phyloP scores from a whole-genome alignment of 1,139 yeast species.

The Blastobotrys aristatus region DNA sequence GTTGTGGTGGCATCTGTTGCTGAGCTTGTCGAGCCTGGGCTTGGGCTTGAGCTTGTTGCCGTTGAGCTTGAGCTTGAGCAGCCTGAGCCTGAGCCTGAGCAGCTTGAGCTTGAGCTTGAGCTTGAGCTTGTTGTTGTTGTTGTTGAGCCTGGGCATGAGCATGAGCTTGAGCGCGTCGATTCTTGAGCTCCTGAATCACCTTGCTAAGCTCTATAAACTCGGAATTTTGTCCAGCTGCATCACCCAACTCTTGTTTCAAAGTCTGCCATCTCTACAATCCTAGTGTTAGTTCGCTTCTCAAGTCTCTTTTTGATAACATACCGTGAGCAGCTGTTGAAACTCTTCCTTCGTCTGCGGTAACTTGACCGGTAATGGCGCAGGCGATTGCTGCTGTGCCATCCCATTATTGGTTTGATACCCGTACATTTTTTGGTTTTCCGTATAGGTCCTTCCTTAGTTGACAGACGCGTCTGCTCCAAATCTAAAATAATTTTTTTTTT shows the following conservation, averaged over 20 bases:
- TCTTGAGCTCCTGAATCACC: slow-evolving; percentile 29
- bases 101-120: slow-evolving; percentile 23
- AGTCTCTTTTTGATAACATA: too few species aligned
- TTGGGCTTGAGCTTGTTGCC: slow-evolving; percentile 19
- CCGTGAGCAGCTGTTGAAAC: slow-evolving; percentile 4
- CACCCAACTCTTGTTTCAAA: slow-evolving; percentile 32
- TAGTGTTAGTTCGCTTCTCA: slow-evolving; percentile 5
- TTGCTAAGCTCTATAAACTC: slow-evolving; percentile 34
- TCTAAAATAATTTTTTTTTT: too few species aligned
- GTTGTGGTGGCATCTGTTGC: slow-evolving; percentile 19
- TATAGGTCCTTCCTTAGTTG: too few species aligned
- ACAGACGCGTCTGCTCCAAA: not conserved
- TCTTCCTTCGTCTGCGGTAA: slow-evolving; percentile 6
- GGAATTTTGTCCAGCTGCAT: slow-evolving; percentile 35
- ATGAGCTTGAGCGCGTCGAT: slow-evolving; percentile 38
- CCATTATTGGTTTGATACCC: slow-evolving; percentile 1
- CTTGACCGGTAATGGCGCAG: slow-evolving; percentile 2
- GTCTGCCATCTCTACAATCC: slow-evolving; percentile 40
- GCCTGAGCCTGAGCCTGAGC: slow-evolving; percentile 23
- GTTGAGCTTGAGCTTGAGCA: slow-evolving; percentile 13
- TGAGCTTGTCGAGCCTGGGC: slow-evolving; percentile 24
- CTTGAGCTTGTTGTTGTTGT: slow-evolving; percentile 31
- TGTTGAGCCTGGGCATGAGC: not conserved
- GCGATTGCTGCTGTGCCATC: not conserved
- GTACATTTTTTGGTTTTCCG: not conserved